Conservation (phyloP, 768 basidiomycete genomes). For the Lentinus tigrinus region DNA sequence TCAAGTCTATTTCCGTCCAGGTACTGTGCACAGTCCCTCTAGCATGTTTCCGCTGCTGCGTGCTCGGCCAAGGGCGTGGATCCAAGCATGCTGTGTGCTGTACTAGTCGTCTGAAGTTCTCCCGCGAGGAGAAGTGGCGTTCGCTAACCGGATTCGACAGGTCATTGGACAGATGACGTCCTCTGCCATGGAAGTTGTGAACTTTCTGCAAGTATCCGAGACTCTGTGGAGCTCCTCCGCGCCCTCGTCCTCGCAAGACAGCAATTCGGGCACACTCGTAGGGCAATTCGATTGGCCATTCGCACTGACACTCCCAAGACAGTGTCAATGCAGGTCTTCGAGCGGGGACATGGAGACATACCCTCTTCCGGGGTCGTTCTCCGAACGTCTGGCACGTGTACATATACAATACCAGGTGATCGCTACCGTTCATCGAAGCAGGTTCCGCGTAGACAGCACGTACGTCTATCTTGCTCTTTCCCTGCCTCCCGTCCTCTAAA, state of each 20-base stretch:
- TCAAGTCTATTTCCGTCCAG: constrained; percentile 12
- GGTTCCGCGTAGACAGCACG: constrained; percentile 21
- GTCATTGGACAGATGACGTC: constrained; percentile 13
- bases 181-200: constrained; percentile 11
- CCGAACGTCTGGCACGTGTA: constrained; percentile 17
- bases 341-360: neutral
- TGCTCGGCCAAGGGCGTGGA: neutral
- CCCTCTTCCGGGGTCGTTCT: constrained; percentile 23
- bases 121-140: neutral
- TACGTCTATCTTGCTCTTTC: neutral
- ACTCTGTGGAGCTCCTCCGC: constrained; percentile 11
- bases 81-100: neutral
- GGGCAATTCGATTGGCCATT: constrained; percentile 22
- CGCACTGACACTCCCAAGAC: constrained; percentile 16
- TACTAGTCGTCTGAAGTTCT: neutral
- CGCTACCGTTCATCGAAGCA: constrained; percentile 18
- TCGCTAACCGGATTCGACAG: neutral
- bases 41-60: neutral
- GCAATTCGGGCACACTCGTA: constrained; percentile 9
- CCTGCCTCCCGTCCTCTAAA: neutral
- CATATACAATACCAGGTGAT: constrained; percentile 24
- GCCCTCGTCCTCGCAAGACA: neutral
- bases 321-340: constrained; percentile 4
- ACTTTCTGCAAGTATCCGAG: constrained; percentile 7
- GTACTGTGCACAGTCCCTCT: neutral